Conservation (phyloP, 352 stramenopile genomes). For the Phytopythium litorale region DNA sequence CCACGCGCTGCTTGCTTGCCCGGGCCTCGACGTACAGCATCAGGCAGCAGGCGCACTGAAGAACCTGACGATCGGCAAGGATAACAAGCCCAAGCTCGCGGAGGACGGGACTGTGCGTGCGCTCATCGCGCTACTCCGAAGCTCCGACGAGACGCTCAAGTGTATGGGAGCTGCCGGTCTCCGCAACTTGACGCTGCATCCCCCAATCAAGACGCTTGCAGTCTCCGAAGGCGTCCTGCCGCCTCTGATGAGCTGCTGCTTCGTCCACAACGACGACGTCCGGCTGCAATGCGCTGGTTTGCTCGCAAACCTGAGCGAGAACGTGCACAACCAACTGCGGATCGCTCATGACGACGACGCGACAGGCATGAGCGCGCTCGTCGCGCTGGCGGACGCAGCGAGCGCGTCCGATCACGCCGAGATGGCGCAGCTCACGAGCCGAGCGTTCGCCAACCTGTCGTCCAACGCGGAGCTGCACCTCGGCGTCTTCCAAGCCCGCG, state of each 20-base stretch:
- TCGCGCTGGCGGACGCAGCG: conserved; percentile 64
- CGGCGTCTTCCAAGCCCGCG: conserved; percentile 77
- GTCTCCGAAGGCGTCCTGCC: conserved; percentile 63
- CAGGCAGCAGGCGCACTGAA: conserved; percentile 92
- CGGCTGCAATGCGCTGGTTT: conserved; percentile 86
- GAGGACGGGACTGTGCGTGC: conserved; percentile 77
- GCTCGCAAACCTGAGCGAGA: conserved; percentile 91
- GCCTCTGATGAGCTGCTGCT: conserved; percentile 61
- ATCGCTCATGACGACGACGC: conserved; percentile 65
- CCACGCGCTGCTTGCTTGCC: conserved; percentile 67
- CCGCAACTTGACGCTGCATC: conserved; percentile 85
- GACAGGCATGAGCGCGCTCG: conserved; percentile 53
- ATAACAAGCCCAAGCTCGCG: conserved; percentile 88
- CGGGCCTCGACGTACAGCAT: conserved; percentile 71
- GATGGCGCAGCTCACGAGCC: conserved; percentile 87
- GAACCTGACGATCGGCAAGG: conserved; percentile 87
- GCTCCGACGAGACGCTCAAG: conserved; percentile 73
- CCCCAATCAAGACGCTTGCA: conserved; percentile 61
- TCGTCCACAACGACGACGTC: conserved; percentile 70
- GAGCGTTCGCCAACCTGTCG: conserved; percentile 89
- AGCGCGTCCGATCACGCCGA: conserved; percentile 60
- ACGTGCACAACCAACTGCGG: conserved; percentile 86
- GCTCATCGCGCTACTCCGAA: conserved; percentile 81
- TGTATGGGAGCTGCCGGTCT: conserved; percentile 86
- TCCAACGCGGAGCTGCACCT: conserved; percentile 92